Percentiles rank a stretch among this genome's conserved stretches.
Evolutionary conservation across 2,329 filamentous ascomycete genomes (phyloP).

Genomic region (Cryphonectria radicalis): DNA sequence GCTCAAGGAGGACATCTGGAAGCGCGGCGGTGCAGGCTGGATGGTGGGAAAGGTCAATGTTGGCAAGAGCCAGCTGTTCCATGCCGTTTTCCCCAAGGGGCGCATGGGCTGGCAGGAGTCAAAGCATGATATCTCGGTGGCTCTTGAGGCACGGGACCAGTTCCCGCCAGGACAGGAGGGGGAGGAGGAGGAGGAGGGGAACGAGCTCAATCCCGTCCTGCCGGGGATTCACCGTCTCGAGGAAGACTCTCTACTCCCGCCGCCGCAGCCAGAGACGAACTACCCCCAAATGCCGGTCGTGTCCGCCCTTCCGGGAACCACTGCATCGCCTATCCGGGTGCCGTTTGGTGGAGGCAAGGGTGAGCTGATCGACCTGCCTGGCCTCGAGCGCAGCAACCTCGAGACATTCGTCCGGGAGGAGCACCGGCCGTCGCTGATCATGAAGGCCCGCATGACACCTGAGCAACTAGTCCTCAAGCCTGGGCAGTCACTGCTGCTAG

Average conservation of each 20-base stretch:
- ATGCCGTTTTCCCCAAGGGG: constrained; percentile 83
- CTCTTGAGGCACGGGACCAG: constrained; percentile 34
- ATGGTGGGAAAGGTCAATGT: constrained; percentile 99
- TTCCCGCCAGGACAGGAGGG: constrained; percentile 38
- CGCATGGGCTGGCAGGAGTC: constrained; percentile 49
- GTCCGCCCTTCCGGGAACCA: constrained; percentile 87
- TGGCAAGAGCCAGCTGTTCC: constrained; percentile 91
- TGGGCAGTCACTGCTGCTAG: constrained; percentile 80
- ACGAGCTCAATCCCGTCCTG: constrained; percentile 1
- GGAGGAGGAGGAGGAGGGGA: constrained; percentile 17
- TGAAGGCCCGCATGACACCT: constrained; percentile 76
- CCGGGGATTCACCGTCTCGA: constrained; percentile 38
- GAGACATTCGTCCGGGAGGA: constrained; percentile 71
- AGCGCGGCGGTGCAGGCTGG: constrained; percentile 86
- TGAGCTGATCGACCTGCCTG: constrained; percentile 91
- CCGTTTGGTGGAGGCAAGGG: constrained; percentile 86
- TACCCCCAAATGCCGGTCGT: constrained; percentile 87
- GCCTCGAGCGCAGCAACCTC: constrained; percentile 75
- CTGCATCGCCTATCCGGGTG: constrained; percentile 90
- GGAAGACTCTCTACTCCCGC: constrained; percentile 71
- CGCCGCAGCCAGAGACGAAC: constrained; percentile 70
- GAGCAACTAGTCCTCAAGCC: constrained; percentile 74
- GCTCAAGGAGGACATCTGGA: constrained; percentile 84
- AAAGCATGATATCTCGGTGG: constrained; percentile 43
- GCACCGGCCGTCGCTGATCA: constrained; percentile 70